Conservation (phyloP, 345 rosid genomes). For the Excoecaria agallocha region DNA sequence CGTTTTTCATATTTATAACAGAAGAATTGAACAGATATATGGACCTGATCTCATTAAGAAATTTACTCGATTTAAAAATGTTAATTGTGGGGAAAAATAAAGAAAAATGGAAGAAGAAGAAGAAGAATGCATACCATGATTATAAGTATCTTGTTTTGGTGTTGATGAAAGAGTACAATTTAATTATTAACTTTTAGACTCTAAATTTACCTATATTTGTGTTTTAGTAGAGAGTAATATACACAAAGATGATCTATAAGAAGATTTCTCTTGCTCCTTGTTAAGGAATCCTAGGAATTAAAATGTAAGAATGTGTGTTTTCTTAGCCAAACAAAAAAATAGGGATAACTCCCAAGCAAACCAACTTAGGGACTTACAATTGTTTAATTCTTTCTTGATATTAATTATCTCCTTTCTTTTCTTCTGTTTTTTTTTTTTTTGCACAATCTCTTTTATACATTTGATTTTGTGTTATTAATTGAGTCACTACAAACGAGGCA, state of each 20-base stretch:
- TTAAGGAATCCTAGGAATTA: slow-evolving; percentile 30
- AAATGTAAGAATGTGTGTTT: slow-evolving; percentile 15
- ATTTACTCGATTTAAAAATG: too few relatives aligned
- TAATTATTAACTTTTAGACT: too few relatives aligned
- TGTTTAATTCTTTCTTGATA: too few relatives aligned
- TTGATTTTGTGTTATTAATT: too few relatives aligned
- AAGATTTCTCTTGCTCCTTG: slow-evolving; percentile 1
- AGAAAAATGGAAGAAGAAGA: neutral
- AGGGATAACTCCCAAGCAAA: slow-evolving; percentile 22
- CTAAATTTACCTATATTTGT: neutral
- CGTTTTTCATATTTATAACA: too few relatives aligned
- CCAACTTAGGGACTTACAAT: slow-evolving; percentile 13
- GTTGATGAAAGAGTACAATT: neutral
- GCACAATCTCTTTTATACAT: too few relatives aligned
- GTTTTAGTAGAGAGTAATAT: neutral
- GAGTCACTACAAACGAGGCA: too few relatives aligned
- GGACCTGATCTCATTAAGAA: too few relatives aligned
- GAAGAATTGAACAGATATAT: too few relatives aligned
- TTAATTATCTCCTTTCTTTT: too few relatives aligned
- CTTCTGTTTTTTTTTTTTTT: too few relatives aligned
- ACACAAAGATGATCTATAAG: neutral
- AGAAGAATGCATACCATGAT: slow-evolving; percentile 18
- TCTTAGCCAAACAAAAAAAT: slow-evolving; percentile 3
- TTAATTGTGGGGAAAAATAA: too few relatives aligned
- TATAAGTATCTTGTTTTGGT: neutral